Conservation (phyloP, 2,329 filamentous ascomycete species). For the Fusarium compactum region DNA sequence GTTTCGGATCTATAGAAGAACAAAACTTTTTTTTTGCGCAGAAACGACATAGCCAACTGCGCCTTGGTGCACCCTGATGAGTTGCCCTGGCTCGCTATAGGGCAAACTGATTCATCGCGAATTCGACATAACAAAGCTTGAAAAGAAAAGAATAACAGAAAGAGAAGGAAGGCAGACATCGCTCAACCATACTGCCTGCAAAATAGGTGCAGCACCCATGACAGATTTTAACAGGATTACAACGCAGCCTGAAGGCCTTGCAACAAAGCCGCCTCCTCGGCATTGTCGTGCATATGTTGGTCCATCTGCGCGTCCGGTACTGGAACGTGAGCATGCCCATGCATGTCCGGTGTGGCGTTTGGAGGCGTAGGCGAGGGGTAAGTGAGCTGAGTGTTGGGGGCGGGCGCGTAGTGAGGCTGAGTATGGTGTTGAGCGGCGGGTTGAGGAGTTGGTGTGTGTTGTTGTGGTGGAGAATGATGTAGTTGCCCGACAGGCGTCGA, state of each 20-base stretch:
- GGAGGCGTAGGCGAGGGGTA: constrained; percentile 32
- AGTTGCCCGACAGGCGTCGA: constrained; percentile 45
- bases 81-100: constrained; percentile 12
- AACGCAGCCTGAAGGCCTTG: constrained; percentile 52
- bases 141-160: constrained; percentile 8
- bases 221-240: constrained; percentile 21
- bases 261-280: constrained; percentile 51
- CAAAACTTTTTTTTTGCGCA: background rate
- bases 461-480: constrained; percentile 42
- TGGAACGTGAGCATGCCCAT: constrained; percentile 40
- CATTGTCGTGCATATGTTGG: constrained; percentile 49
- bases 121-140: constrained; percentile 17
- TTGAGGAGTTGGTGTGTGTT: constrained; percentile 45
- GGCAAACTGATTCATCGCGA: constrained; percentile 26
- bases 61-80: constrained; percentile 8
- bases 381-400: constrained; percentile 37
- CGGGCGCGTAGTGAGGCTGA: constrained; percentile 32
- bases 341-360: constrained; percentile 41
- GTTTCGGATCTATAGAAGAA: constrained; percentile 30
- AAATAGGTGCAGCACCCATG: background rate
- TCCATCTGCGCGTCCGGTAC: constrained; percentile 38
- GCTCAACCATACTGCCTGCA: constrained; percentile 3
- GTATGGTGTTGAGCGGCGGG: constrained; percentile 24
- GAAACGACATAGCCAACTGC: constrained; percentile 20
- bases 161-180: constrained; percentile 15